Base-by-base conservation (phyloP, 208 protist species). In the Leishmania aethiopica region DNA sequence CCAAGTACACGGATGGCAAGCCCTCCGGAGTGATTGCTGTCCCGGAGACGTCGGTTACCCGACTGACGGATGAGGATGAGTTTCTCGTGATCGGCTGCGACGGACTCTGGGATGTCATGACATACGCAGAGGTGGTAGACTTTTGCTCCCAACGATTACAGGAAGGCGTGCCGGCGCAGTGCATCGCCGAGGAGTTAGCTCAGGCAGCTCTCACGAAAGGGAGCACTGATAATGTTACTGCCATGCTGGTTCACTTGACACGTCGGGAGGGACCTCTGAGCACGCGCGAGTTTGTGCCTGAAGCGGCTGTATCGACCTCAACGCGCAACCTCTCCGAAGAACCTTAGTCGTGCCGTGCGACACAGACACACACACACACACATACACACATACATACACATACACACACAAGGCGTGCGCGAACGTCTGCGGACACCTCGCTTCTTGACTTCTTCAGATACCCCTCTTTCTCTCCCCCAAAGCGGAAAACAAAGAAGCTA, bases 61-160 rank as follows among this genome's bases (percentile, higher is more conserved):
- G 89, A 57, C 88, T 96, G 35, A 94, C 89, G 32, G 85, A 90
- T 66, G 92, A 95, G 74, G 96, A 98, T 80, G 94, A 98, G 83
- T 99, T 98, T 82, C 78, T 98, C 19, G 90, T 99, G 42, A 93
- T 99, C 83, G 97, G 92, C 37, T 98, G 97, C 80, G 97, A 99
- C 78, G 97, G 97, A n/a, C 83, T 99, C 70, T 99, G 95, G 94
- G 97, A 99, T 82, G 96, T 98, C 22, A 98, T 98, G 95, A 90
- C 91, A 25, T 98, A 99, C 84, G 94, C 91, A 53, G 89, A 96
- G 79, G 97, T 97, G 75, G 89, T 97, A 1, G 87, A 93, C 70
- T 96, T 97, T 66, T 97, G 94, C 72, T 88, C 85, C 71, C 84
- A 85, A 15, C 90, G 88, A 77, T 94, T 95, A 64, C 84, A 84